phyloP scores from a whole-genome alignment of 169 alveolate genomes.

The Cryptosporidium baileyi region DNA sequence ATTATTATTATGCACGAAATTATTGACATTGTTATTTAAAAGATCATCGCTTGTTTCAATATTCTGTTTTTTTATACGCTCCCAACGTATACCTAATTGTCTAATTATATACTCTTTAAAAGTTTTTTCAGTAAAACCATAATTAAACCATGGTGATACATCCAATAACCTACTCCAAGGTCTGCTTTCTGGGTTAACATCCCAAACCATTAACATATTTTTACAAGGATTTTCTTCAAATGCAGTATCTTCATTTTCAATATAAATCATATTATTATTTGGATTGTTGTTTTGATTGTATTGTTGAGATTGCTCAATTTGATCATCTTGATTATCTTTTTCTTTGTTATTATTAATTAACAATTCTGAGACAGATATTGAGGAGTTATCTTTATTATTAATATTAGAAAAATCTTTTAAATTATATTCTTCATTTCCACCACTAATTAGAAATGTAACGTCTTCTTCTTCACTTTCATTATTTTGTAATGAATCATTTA shows the following conservation, averaged over 20 bases:
- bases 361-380: background rate
- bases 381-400: background rate
- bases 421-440: slow-evolving; percentile 22
- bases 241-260: slow-evolving; percentile 22
- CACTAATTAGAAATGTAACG: slow-evolving; percentile 22
- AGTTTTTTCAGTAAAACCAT: slow-evolving; percentile 53
- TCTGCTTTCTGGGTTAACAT: slow-evolving; percentile 10
- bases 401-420: slow-evolving; percentile 21
- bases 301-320: background rate
- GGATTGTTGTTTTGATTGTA: background rate
- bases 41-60: slow-evolving; percentile 51
- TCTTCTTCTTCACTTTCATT: slow-evolving; percentile 34
- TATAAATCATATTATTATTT: slow-evolving; percentile 1
- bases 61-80: slow-evolving; percentile 46
- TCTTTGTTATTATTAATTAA: background rate
- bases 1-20: background rate
- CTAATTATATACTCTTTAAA: slow-evolving; percentile 55
- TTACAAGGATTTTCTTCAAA: slow-evolving; percentile 19
- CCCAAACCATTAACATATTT: slow-evolving; percentile 50
- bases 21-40: background rate
- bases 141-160: slow-evolving; percentile 62
- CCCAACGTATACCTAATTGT: slow-evolving; percentile 56
- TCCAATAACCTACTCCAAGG: slow-evolving; percentile 63
- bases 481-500: no score
- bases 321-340: background rate